Evolutionary conservation across 73 alveolate genomes (phyloP).

Genomic region (Symbiodinium natans): DNA sequence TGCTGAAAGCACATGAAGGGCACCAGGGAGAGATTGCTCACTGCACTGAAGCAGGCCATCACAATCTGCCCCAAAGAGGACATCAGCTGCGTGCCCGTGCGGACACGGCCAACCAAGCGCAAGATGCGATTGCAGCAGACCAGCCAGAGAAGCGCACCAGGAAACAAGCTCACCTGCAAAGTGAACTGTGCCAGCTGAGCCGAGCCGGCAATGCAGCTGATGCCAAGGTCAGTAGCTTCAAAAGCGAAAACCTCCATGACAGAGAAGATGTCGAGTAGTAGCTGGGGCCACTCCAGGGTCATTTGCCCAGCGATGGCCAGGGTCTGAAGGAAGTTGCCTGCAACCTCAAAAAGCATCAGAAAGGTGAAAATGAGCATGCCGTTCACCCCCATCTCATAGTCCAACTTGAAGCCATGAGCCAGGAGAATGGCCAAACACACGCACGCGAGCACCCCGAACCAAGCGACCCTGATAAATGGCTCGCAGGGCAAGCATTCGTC

Average conservation of each 20-base stretch:
- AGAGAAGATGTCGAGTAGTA: not conserved
- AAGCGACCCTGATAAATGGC: not conserved
- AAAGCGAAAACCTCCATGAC: not conserved
- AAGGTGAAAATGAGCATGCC: not conserved
- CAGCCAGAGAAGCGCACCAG: not conserved
- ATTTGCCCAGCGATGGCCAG: not conserved
- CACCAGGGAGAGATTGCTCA: conserved; percentile 27
- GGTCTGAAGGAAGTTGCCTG: not conserved
- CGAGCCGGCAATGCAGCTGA: not conserved
- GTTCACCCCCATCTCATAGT: not conserved
- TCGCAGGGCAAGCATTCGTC: not conserved
- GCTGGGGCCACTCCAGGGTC: not conserved
- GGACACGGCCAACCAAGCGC: not conserved
- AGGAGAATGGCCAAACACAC: not conserved
- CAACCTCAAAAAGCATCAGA: not conserved
- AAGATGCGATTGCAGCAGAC: not conserved
- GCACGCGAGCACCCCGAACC: not conserved
- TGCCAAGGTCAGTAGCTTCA: not conserved
- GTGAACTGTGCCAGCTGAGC: not conserved
- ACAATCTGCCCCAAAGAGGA: conserved; percentile 9
- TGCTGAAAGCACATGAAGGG: conserved; percentile 51
- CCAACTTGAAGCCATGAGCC: not conserved
- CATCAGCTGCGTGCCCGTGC: conserved; percentile 2
- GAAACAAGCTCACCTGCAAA: not conserved
- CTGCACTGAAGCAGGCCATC: conserved; percentile 20